A percentile compares a stretch with the other conserved stretches of the same genome.
Evolutionary conservation across 1,284 basidiomycete genomes (phyloP).

Genomic region (Cryptococcus depauperatus): DNA sequence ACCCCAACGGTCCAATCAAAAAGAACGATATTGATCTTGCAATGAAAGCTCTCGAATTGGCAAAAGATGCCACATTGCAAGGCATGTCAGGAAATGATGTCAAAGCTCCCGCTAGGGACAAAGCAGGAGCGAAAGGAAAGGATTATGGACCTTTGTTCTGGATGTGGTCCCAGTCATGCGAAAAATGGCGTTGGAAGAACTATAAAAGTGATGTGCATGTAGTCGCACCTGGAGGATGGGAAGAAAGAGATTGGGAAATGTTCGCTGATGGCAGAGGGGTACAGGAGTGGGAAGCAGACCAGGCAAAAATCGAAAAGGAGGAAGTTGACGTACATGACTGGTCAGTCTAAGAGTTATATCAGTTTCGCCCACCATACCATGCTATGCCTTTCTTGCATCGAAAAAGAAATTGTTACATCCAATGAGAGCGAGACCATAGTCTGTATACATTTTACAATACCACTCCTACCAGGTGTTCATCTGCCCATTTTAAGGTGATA

Average conservation of each 20-base stretch:
- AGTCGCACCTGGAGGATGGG: constrained; percentile 28
- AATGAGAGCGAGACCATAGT: background rate
- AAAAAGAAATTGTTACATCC: background rate
- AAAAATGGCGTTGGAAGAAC: constrained; percentile 32
- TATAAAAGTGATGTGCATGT: constrained; percentile 21
- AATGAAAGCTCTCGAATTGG: constrained; percentile 8
- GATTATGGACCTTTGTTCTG: constrained; percentile 18
- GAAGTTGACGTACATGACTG: constrained; percentile 34
- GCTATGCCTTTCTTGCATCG: background rate
- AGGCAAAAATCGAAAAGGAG: constrained; percentile 16
- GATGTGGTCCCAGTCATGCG: constrained; percentile 27
- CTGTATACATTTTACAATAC: background rate
- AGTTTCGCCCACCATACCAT: background rate
- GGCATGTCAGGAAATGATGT: background rate
- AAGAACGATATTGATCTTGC: constrained; percentile 7
- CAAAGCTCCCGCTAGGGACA: background rate
- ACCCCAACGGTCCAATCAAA: background rate
- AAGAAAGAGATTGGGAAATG: constrained; percentile 36
- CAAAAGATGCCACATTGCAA: background rate
- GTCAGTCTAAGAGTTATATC: constrained; percentile 16
- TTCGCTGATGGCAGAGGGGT: constrained; percentile 32
- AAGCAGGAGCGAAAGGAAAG: background rate
- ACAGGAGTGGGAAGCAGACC: constrained; percentile 22
- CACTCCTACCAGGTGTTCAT: background rate
- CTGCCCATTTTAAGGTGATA: background rate